Conservation (phyloP, 2,329 filamentous ascomycete species). For the Ophiostoma populinum region DNA sequence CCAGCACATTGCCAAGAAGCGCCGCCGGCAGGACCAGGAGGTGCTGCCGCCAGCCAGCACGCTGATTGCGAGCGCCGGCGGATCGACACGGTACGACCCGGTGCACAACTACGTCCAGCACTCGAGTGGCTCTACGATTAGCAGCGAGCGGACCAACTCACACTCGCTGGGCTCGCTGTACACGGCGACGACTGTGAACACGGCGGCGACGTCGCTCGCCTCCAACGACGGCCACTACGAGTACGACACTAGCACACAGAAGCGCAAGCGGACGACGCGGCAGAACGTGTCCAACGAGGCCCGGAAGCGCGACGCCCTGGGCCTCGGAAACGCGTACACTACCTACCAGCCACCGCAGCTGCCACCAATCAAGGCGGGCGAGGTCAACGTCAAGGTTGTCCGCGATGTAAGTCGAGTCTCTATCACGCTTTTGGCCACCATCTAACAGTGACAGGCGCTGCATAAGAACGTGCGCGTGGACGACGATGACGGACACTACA, state of each 20-base stretch:
- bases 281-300: slow-evolving; percentile 70
- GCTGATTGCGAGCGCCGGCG: slow-evolving; percentile 16
- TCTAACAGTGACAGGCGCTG: too few species aligned
- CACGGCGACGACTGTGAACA: slow-evolving; percentile 60
- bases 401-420: slow-evolving; percentile 38
- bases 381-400: slow-evolving; percentile 48
- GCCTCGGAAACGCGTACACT: slow-evolving; percentile 50
- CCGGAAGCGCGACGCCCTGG: slow-evolving; percentile 58
- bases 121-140: slow-evolving; percentile 57
- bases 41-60: slow-evolving; percentile 13
- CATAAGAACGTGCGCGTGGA: slow-evolving; percentile 56
- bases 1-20: slow-evolving; percentile 52
- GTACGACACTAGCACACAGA: slow-evolving; percentile 57
- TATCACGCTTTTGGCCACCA: neutral
- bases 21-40: slow-evolving; percentile 43
- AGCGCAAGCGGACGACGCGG: slow-evolving; percentile 62
- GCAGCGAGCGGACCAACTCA: slow-evolving; percentile 70
- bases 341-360: slow-evolving; percentile 76
- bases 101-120: slow-evolving; percentile 48
- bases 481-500: slow-evolving; percentile 93
- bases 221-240: slow-evolving; percentile 49
- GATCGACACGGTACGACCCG: slow-evolving; percentile 39
- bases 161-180: slow-evolving; percentile 61
- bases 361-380: slow-evolving; percentile 77
- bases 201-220: slow-evolving; percentile 72